phyloP scores from a whole-genome alignment of 1,139 yeast genomes.

The Scheffersomyces illinoinensis region DNA sequence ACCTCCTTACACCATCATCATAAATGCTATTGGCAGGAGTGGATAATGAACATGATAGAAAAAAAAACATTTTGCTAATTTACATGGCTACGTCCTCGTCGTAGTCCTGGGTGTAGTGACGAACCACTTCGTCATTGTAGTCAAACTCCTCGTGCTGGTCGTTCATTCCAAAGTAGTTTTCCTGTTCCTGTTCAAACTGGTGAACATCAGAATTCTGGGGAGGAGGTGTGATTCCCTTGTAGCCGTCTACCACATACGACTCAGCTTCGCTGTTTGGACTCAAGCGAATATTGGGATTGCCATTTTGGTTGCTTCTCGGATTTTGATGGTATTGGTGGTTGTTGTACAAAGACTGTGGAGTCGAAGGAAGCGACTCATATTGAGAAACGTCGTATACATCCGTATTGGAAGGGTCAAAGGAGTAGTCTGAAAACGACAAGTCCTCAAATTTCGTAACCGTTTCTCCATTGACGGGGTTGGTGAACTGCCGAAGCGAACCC shows the following conservation, averaged over 20 bases:
- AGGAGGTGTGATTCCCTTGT: conserved; percentile 20
- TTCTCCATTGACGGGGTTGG: conserved; percentile 34
- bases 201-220: conserved; percentile 3
- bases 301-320: background rate
- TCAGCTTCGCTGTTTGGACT: conserved; percentile 46
- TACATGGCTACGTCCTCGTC: background rate
- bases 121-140: conserved; percentile 2
- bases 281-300: conserved; percentile 16
- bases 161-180: conserved; percentile 39
- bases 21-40: too few relatives aligned
- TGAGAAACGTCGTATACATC: conserved; percentile 5
- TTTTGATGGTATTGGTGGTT: conserved; percentile 8
- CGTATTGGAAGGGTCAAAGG: conserved; percentile 21
- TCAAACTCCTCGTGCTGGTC: conserved; percentile 10
- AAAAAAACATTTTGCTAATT: background rate
- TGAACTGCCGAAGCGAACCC: conserved; percentile 45
- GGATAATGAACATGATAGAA: background rate
- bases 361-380: conserved; percentile 25
- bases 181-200: conserved; percentile 35
- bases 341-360: conserved; percentile 37
- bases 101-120: background rate
- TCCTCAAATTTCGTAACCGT: conserved; percentile 45
- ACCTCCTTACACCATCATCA: background rate
- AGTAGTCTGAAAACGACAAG: conserved; percentile 39
- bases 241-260: conserved; percentile 42